A percentile compares a stretch with the other conserved stretches of the same genome.
Conservation (phyloP, 2,329 filamentous ascomycete genomes). For the Didymella keratinophila region DNA sequence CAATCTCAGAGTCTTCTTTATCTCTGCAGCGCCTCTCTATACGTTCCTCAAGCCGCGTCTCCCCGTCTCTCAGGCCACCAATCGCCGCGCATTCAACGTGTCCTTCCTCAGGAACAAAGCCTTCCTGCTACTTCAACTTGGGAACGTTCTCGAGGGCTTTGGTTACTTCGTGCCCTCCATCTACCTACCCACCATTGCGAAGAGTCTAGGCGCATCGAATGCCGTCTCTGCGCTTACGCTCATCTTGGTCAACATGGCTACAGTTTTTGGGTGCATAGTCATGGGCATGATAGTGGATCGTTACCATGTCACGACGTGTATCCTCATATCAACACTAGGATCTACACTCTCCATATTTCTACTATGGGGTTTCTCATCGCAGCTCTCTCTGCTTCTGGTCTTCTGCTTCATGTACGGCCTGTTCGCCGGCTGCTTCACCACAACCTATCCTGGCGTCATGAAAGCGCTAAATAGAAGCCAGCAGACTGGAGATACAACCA, state of each 20-base stretch:
- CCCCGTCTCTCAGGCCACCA: conserved; percentile 28
- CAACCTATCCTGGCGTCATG: conserved; percentile 40
- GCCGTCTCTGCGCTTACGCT: conserved; percentile 44
- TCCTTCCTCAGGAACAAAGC: conserved; percentile 38
- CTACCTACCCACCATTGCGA: conserved; percentile 50
- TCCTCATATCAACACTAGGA: conserved; percentile 53
- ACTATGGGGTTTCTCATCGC: conserved; percentile 57
- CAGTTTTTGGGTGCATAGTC: conserved; percentile 46
- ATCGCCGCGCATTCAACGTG: conserved; percentile 37
- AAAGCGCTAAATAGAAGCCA: conserved; percentile 28
- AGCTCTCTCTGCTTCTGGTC: conserved; percentile 43
- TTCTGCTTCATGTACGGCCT: conserved; percentile 49
- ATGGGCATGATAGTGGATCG: conserved; percentile 54
- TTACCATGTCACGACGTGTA: conserved; percentile 52
- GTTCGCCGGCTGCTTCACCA: conserved; percentile 40
- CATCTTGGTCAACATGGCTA: conserved; percentile 48
- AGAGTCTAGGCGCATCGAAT: conserved; percentile 33
- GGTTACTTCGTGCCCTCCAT: conserved; percentile 53
- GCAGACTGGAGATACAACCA: conserved; percentile 43
- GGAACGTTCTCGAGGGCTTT: conserved; percentile 50
- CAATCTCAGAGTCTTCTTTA: conserved; percentile 26
- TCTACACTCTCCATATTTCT: conserved; percentile 53
- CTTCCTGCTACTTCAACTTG: conserved; percentile 45
- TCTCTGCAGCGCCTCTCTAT: conserved; percentile 43
- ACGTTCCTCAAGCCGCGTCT: conserved; percentile 46